Conservation (phyloP, 371 early-diverging fungal species). For the Saksenaea vasiformis region DNA sequence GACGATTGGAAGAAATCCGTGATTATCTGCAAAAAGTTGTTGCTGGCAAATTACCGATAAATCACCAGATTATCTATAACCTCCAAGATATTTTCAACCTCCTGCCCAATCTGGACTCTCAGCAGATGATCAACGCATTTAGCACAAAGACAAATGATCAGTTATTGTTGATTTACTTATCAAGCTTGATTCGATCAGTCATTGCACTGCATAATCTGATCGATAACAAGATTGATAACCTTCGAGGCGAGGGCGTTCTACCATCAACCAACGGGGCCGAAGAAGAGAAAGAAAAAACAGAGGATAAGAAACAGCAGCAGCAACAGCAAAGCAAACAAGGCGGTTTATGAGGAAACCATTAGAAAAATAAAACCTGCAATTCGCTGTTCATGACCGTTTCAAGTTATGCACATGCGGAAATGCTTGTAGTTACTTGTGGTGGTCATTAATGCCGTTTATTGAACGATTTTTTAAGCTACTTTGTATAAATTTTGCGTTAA, state of each 20-base stretch:
- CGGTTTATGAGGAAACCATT: neutral
- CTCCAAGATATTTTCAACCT: constrained; percentile 96
- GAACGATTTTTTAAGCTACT: too few relatives aligned
- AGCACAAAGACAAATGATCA: constrained; percentile 96
- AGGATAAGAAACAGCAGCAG: constrained; percentile 19
- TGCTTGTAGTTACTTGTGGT: too few relatives aligned
- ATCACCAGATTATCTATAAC: constrained; percentile 95
- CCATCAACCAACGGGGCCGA: constrained; percentile 29
- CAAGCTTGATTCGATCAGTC: constrained; percentile 86
- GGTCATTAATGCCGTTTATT: too few relatives aligned
- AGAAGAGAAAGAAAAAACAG: constrained; percentile 37
- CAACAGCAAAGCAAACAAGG: constrained; percentile 6
- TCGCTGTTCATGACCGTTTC: too few relatives aligned
- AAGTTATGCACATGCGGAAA: too few relatives aligned
- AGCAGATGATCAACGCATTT: constrained; percentile 77
- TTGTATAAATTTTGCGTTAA: too few relatives aligned
- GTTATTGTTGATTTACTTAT: constrained; percentile 88
- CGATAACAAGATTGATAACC: constrained; percentile 84
- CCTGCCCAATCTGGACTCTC: constrained; percentile 83
- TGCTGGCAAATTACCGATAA: constrained; percentile 82
- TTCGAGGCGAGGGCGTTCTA: constrained; percentile 45
- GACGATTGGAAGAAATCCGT: constrained; percentile 83
- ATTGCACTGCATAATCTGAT: constrained; percentile 96
- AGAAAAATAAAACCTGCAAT: neutral
- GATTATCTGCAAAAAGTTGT: constrained; percentile 89